Evolutionary conservation across 306 rosid species (phyloP), one percentile per base, ranked within the genome.

Genomic region (Vigna radiata): DNA sequence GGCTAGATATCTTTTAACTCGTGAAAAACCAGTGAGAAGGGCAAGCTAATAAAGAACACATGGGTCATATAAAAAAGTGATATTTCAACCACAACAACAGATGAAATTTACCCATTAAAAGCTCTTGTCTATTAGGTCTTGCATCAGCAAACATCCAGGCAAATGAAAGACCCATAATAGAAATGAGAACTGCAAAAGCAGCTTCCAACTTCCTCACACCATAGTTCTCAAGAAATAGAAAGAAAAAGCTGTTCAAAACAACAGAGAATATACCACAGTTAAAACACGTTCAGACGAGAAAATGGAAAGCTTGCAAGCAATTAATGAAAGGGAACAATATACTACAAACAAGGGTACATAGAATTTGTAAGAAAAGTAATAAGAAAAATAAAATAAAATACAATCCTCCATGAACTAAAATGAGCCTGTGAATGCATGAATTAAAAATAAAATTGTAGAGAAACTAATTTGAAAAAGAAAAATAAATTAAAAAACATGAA

Each of bases 151-250:
- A 92, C 97, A 92, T 90, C 97, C 97, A 92, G 53, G 97, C 96
- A 78, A 92, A 92, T 25, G 97, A 86, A 78, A 92, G 71, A 76
- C 84, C 97, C 96, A 92, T 90, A 66, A 89, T 85, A 58, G 86
- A 89, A 4, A 92, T 92, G 48, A 92, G 93, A 80, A 90, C 85
- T 18, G 92, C 97, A 86, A 92, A 92, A 80, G 82, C 93, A 77
- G 92, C 97, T 87, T 92, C 97, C 76, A 92, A 86, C 91, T 92
- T 90, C 88, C 97, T 88, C 81, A 92, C 96, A 83, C 97, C 97
- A 72, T 92, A 92, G 85, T 90, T 92, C 90, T 92, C 96, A 64
- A 92, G 91, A 85, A 92, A 86, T 50, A 92, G 85, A 85, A 92
- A 89, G 48, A 92, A 4, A 85, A 92, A 88, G 75, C 97, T 92